Conservation (phyloP, 768 basidiomycete genomes). For the Russula compacta region DNA sequence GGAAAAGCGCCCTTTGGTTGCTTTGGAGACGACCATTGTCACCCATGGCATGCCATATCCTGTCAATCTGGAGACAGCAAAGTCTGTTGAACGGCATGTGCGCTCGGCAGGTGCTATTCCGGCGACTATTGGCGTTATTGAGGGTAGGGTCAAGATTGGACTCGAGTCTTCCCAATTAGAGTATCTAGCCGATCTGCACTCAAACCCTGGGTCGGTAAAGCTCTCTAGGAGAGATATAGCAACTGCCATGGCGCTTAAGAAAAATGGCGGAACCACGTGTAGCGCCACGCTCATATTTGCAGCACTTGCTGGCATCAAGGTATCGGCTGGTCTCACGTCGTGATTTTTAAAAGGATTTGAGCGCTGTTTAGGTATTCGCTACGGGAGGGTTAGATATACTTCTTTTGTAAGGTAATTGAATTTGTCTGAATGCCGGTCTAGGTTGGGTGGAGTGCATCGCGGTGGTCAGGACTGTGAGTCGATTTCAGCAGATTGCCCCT, state of each 20-base stretch:
- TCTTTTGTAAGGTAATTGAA: neutral
- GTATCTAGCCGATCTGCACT: slow-evolving; percentile 47
- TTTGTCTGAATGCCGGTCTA: slow-evolving; percentile 23
- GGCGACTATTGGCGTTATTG: slow-evolving; percentile 82
- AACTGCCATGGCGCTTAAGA: slow-evolving; percentile 54
- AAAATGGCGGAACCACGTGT: slow-evolving; percentile 74
- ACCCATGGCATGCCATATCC: slow-evolving; percentile 90
- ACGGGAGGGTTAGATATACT: slow-evolving; percentile 73
- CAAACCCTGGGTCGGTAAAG: slow-evolving; percentile 41
- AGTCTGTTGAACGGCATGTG: slow-evolving; percentile 64
- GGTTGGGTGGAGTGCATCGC: slow-evolving; percentile 79
- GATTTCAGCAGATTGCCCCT: neutral
- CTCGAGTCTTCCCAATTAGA: slow-evolving; percentile 56
- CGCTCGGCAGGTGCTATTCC: slow-evolving; percentile 71
- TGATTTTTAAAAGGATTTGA: slow-evolving; percentile 13
- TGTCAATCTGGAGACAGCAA: slow-evolving; percentile 60
- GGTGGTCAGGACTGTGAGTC: slow-evolving; percentile 57
- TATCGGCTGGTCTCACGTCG: slow-evolving; percentile 22
- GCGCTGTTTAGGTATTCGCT: slow-evolving; percentile 55
- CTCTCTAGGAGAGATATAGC: slow-evolving; percentile 77
- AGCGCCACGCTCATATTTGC: slow-evolving; percentile 68
- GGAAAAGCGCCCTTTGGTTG: slow-evolving; percentile 62
- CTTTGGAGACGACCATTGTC: slow-evolving; percentile 86
- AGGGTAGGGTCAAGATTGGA: slow-evolving; percentile 82
- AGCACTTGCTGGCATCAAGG: slow-evolving; percentile 80